These are phyloP conservation scores for Hericium rajendrae DNA, from an alignment of 768 basidiomycete species.

Conservation along the genomic window DNA sequence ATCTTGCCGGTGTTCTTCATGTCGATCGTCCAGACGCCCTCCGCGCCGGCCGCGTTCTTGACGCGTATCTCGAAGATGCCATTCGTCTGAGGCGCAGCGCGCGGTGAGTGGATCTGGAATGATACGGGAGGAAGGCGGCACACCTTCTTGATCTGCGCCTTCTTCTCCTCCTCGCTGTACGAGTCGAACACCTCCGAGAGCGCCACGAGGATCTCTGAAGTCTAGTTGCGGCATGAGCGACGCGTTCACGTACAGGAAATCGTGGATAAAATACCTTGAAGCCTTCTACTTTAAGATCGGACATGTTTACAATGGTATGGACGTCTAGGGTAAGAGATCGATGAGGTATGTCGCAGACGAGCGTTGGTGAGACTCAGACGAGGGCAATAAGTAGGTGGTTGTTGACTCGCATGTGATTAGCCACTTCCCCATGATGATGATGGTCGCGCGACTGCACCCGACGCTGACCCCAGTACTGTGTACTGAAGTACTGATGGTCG, in stretches of 20 bases:
- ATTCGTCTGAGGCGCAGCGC: slow-evolving; percentile 39
- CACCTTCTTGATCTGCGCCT: slow-evolving; percentile 69
- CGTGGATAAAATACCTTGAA: slow-evolving; percentile 3
- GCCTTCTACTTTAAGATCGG: slow-evolving; percentile 12
- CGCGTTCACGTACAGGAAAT: neutral
- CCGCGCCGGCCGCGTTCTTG: slow-evolving; percentile 61
- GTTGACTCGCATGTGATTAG: neutral
- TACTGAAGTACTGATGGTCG: no score
- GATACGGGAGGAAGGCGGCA: neutral
- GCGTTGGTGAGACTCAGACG: no score
- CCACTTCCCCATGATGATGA: no score
- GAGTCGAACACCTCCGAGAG: slow-evolving; percentile 43
- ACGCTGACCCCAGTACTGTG: no score
- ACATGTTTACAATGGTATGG: slow-evolving; percentile 6
- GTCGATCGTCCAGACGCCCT: slow-evolving; percentile 85
- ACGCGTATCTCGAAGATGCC: slow-evolving; percentile 83
- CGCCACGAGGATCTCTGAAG: slow-evolving; percentile 53
- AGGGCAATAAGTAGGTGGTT: no score
- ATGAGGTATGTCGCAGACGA: no score
- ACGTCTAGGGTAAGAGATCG: neutral
- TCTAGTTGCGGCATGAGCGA: slow-evolving; percentile 26
- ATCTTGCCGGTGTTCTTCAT: slow-evolving; percentile 76
- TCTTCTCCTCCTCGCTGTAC: slow-evolving; percentile 53
- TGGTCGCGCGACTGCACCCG: no score
- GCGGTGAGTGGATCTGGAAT: neutral